Percentiles rank a stretch among this genome's conserved stretches.
Conservation (phyloP, 495 filamentous ascomycete genomes). For the Parathielavia appendiculata region DNA sequence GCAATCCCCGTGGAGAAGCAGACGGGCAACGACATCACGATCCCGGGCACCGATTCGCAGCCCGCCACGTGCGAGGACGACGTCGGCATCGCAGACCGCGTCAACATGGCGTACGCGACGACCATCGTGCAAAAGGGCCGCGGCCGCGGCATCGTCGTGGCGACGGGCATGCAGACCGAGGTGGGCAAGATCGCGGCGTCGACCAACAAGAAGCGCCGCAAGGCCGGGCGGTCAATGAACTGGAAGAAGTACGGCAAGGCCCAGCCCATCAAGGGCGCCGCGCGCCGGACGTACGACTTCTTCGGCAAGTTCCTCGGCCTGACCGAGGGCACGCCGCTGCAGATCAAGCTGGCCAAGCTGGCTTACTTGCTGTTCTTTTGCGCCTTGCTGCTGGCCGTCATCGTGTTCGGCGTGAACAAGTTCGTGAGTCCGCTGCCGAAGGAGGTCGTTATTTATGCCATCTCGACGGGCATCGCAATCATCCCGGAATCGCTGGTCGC, state of each 20-base stretch:
- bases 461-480: constrained; percentile 66
- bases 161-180: constrained; percentile 76
- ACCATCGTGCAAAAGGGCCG: constrained; percentile 64
- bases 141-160: constrained; percentile 59
- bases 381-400: constrained; percentile 68
- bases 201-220: constrained; percentile 54
- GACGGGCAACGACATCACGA: constrained; percentile 29
- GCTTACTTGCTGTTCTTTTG: constrained; percentile 70
- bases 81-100: constrained; percentile 57
- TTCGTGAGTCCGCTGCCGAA: constrained; percentile 54
- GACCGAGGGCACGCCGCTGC: constrained; percentile 72
- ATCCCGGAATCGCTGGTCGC: constrained; percentile 67
- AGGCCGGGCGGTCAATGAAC: constrained; percentile 58
- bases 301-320: constrained; percentile 67
- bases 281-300: constrained; percentile 57
- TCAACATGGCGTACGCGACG: constrained; percentile 66
- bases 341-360: constrained; percentile 73
- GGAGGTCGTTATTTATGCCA: constrained; percentile 78
- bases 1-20: constrained; percentile 46
- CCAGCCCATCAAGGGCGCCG: constrained; percentile 53
- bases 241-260: constrained; percentile 56
- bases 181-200: constrained; percentile 77
- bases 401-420: constrained; percentile 73
- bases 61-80: constrained; percentile 41
- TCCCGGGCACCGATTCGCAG: constrained; percentile 29